Conservation (phyloP, 1,139 yeast genomes). For the Nadsonia starkeyi-henricii region DNA sequence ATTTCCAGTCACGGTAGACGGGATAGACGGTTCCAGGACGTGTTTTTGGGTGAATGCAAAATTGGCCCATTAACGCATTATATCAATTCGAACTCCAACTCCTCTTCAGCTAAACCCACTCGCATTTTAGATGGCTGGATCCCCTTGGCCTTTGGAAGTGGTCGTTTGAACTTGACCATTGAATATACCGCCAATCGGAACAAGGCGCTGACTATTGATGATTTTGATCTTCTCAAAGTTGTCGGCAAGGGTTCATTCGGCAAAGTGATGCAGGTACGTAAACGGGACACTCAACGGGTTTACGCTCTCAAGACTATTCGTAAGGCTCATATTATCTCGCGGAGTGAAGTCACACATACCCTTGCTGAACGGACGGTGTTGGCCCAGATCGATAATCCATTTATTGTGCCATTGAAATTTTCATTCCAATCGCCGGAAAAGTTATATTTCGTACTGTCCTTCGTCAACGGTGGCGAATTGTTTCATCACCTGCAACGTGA, state of each 20-base stretch:
- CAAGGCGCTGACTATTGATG: constrained; percentile 69
- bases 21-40: constrained; percentile 21
- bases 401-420: constrained; percentile 89
- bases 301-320: constrained; percentile 89
- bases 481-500: constrained; percentile 89
- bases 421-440: constrained; percentile 93
- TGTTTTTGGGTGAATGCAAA: constrained; percentile 26
- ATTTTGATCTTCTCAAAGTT: constrained; percentile 83
- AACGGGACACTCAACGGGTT: constrained; percentile 84
- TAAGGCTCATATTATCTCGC: constrained; percentile 83
- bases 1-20: not conserved
- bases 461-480: constrained; percentile 92
- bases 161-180: constrained; percentile 42
- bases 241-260: constrained; percentile 98
- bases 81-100: constrained; percentile 6
- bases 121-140: constrained; percentile 19
- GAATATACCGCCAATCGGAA: constrained; percentile 65
- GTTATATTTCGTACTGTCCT: constrained; percentile 75
- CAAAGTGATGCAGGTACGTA: constrained; percentile 95
- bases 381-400: constrained; percentile 86
- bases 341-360: constrained; percentile 92
- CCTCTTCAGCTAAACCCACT: constrained; percentile 5
- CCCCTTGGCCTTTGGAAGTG: constrained; percentile 25
- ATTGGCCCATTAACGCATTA: constrained; percentile 5
- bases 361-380: constrained; percentile 90